A percentile compares a stretch with the other conserved stretches of the same genome.
These are phyloP conservation scores for Globisporangium barbulae DNA, from an alignment of 352 stramenopile species.

Conservation along the genomic window DNA sequence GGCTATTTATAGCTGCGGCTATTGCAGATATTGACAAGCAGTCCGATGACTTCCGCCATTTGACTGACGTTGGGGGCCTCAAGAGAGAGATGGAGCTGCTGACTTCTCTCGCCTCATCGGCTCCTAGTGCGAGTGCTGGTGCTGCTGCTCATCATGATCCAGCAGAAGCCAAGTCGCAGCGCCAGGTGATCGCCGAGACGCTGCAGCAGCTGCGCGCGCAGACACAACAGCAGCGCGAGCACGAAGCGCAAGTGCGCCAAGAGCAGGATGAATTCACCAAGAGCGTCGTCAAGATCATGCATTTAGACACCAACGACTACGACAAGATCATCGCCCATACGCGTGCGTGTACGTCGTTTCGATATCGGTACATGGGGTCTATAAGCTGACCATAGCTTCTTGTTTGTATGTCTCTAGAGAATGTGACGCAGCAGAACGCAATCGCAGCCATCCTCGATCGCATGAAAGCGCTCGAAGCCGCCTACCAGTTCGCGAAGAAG, in stretches of 20 bases:
- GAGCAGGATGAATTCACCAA: constrained; percentile 36
- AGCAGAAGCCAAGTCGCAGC: constrained; percentile 1
- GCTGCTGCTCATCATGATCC: not conserved
- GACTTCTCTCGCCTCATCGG: not conserved
- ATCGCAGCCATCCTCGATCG: constrained; percentile 28
- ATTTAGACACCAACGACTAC: constrained; percentile 42
- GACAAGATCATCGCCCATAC: constrained; percentile 28
- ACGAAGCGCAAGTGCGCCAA: constrained; percentile 17
- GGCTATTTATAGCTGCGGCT: too few species aligned
- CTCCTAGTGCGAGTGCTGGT: not conserved
- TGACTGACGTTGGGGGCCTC: not conserved
- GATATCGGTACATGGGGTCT: not conserved
- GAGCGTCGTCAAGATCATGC: constrained; percentile 47
- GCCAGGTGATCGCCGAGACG: constrained; percentile 30
- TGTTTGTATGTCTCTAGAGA: constrained; percentile 20
- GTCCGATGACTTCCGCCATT: not conserved
- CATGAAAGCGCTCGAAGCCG: constrained; percentile 31
- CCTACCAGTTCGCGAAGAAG: constrained; percentile 51
- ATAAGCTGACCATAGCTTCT: not conserved
- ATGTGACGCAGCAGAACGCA: constrained; percentile 33
- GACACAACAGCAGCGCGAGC: constrained; percentile 15
- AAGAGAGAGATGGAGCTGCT: not conserved
- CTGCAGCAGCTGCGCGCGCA: constrained; percentile 26
- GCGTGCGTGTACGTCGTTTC: constrained; percentile 18
- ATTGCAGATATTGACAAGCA: too few species aligned